Base-by-base conservation (phyloP, 495 filamentous ascomycete species). In the Lophiotrema nucula region DNA sequence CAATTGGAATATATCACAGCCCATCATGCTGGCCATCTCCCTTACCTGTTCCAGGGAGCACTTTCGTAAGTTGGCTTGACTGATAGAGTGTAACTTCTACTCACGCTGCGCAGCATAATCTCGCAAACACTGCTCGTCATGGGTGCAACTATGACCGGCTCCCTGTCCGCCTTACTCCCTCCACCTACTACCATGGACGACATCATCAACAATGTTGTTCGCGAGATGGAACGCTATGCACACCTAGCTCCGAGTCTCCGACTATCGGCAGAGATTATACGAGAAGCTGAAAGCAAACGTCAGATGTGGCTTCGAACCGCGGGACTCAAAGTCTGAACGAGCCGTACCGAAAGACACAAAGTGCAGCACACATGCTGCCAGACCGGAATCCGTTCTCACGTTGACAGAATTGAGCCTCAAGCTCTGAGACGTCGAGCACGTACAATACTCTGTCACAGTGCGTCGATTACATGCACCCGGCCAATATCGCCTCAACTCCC, bases 11-110 rank as follows among this genome's bases (percentile, higher is more conserved):
- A 90, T 65, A 85, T 91, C 63, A 81, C 81, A 49, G 86, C 84
- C 52, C 88, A 91, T 75, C 88, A 89, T 64, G 87, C 87, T 64
- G 88, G 88, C 53, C 88, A 91, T 64, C 85, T 92, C 70, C 88
- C 88, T n/a, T 91, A 91, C 72, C 78, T 91, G 15, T 90, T 87
- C 87, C 88, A 90, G 73, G 88, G 88, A 28, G 88, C 88, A 1
- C 77, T 92, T 39, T 89, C 85, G 46, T 67, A 67, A 56, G 64
- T 56, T 16, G 5, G 15, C 28, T 47, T 6, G 21, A n/a, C 15
- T 53, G 13, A 4, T 6, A 13, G 11, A 21, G 6, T 43, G 18
- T 13, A 35, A 8, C n/a, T 21, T 18, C 39, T 43, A 21, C 11
- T 43, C 10, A 13, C 39, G 15, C 31, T 27, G 33, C 0, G 5